phyloP scores from a whole-genome alignment of 202 grass and related monocot species.

The Miscanthus sacchariflorus region DNA sequence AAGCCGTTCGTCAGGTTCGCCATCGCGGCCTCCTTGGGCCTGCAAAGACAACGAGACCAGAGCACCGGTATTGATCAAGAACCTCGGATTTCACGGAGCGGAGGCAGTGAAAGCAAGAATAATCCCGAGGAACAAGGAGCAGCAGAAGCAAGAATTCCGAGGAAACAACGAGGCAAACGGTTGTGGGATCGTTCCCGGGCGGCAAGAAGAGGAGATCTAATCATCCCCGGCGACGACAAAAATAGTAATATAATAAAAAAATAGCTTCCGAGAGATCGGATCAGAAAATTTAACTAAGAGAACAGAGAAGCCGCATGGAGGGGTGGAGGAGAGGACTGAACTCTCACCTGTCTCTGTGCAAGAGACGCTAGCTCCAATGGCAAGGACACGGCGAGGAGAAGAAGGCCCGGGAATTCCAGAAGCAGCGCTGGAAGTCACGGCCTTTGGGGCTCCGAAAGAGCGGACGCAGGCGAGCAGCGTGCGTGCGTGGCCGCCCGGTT shows the following conservation, averaged over 20 bases:
- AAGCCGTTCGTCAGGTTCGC: conserved; percentile 55
- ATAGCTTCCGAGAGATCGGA: neutral
- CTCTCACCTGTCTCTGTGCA: neutral
- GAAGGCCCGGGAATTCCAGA: neutral
- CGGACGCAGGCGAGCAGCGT: too few relatives aligned
- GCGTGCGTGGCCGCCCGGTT: neutral
- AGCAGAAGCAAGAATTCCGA: neutral
- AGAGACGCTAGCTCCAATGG: conserved; percentile 40
- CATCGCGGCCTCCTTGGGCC: conserved; percentile 48
- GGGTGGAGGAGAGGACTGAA: neutral
- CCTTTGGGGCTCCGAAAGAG: conserved; percentile 40
- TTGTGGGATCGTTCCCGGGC: neutral
- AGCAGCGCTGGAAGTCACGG: neutral
- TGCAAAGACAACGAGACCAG: conserved; percentile 9
- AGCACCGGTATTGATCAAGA: neutral
- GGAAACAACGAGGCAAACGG: neutral
- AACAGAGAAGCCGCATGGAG: neutral
- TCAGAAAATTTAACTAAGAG: neutral
- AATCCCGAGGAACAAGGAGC: neutral
- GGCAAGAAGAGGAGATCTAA: neutral
- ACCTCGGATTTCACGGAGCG: neutral
- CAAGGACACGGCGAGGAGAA: neutral
- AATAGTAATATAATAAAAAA: neutral
- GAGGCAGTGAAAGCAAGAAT: neutral
- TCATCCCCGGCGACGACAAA: neutral